A percentile compares a stretch with the other conserved stretches of the same genome.
These are phyloP conservation scores for Suillus ampliporus DNA, from an alignment of 768 basidiomycete genomes.

Conservation along the genomic window DNA sequence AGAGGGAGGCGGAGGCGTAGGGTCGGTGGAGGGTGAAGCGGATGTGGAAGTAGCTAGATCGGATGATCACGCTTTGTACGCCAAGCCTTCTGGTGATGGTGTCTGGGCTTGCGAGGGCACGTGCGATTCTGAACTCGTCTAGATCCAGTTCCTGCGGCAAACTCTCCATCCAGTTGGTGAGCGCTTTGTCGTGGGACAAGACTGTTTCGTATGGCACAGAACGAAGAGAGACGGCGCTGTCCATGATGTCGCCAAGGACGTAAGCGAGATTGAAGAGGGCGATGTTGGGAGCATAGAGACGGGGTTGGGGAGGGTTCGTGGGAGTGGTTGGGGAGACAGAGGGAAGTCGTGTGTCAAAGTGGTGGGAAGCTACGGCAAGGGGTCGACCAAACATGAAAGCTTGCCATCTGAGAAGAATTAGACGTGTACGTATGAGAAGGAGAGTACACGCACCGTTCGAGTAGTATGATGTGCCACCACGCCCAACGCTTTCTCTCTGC, in stretches of 20 bases:
- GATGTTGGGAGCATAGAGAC: slow-evolving; percentile 75
- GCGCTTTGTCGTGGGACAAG: slow-evolving; percentile 70
- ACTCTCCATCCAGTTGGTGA: slow-evolving; percentile 79
- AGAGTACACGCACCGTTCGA: slow-evolving; percentile 65
- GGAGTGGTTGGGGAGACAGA: slow-evolving; percentile 49
- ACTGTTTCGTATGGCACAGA: slow-evolving; percentile 79
- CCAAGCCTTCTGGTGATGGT: slow-evolving; percentile 67
- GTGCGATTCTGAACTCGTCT: slow-evolving; percentile 76
- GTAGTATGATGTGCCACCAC: slow-evolving; percentile 87
- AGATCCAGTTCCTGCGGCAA: slow-evolving; percentile 76
- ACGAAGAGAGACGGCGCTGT: slow-evolving; percentile 81
- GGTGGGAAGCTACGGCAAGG: slow-evolving; percentile 74
- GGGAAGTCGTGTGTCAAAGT: slow-evolving; percentile 83
- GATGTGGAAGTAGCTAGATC: slow-evolving; percentile 79
- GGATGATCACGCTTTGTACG: slow-evolving; percentile 82
- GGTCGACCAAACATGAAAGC: slow-evolving; percentile 88
- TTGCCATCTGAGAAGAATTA: slow-evolving; percentile 66
- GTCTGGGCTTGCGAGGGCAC: slow-evolving; percentile 69
- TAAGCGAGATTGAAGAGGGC: slow-evolving; percentile 79
- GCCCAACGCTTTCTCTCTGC: slow-evolving; percentile 86
- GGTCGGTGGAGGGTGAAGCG: slow-evolving; percentile 86
- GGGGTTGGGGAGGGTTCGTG: slow-evolving; percentile 55
- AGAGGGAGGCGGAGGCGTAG: slow-evolving; percentile 48
- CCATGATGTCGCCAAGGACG: slow-evolving; percentile 85
- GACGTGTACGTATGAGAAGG: slow-evolving; percentile 11